phyloP scores from a whole-genome alignment of 352 stramenopile genomes.

The Peronosclerospora sorghi region DNA sequence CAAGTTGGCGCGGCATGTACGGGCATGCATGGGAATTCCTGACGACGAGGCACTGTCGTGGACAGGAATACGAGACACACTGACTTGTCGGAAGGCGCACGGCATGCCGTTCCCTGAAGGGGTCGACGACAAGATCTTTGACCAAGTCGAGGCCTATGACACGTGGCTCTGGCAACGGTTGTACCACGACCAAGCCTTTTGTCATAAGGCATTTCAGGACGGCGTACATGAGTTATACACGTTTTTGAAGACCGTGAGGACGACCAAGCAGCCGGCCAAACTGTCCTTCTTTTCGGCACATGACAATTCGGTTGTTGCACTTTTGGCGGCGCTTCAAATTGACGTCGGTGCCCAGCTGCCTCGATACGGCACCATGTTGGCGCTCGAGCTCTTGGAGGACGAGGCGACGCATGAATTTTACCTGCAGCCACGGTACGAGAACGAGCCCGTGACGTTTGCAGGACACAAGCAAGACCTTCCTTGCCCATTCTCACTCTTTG shows the following conservation, averaged over 20 bases:
- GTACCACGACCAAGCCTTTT: conserved; percentile 53
- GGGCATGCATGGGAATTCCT: conserved; percentile 33
- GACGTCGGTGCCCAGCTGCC: conserved; percentile 44
- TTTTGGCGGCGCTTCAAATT: conserved; percentile 58
- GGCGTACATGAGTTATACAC: conserved; percentile 48
- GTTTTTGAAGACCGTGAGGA: conserved; percentile 37
- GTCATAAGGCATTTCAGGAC: conserved; percentile 46
- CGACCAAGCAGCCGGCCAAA: conserved; percentile 24
- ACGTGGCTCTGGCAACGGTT: conserved; percentile 75
- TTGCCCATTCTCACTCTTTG: conserved; percentile 57
- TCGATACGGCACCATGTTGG: conserved; percentile 57
- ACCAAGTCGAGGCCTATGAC: conserved; percentile 51
- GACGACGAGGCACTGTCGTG: conserved; percentile 43
- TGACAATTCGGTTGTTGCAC: conserved; percentile 76
- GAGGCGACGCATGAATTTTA: conserved; percentile 30
- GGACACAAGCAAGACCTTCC: conserved; percentile 39
- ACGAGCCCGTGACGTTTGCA: conserved; percentile 34
- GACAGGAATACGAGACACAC: conserved; percentile 56
- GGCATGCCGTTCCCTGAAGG: conserved; percentile 51
- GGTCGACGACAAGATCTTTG: conserved; percentile 48
- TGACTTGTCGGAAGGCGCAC: conserved; percentile 59
- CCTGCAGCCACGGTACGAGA: conserved; percentile 53
- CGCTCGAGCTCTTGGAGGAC: conserved; percentile 63
- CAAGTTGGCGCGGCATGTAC: conserved; percentile 26
- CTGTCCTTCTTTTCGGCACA: conserved; percentile 79